Base-by-base conservation (phyloP, 768 basidiomycete genomes). In the Rhodocollybia butyracea region DNA sequence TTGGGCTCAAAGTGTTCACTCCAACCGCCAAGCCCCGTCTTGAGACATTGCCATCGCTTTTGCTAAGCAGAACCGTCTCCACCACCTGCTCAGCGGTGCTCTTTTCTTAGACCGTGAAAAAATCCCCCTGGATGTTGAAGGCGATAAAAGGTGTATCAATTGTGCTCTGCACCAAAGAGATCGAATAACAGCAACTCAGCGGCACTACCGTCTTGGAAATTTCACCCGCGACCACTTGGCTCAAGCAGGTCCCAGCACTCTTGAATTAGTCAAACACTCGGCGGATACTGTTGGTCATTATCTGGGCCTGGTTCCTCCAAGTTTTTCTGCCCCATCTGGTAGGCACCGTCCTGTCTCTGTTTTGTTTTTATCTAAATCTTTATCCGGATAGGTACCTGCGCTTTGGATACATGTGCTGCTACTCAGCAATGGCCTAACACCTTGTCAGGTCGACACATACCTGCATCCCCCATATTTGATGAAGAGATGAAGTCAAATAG, bases 1-100 rank as follows among this genome's bases (percentile, higher is more conserved):
- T 3, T 60, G 65, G 0, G 19, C 40, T 0, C 55, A 57, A 2
- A 65, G 64, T 22, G 52, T 64, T 3, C 60, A 60, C 32, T 55
- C 48, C 15, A 68, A 66, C 29, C 56, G 57, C 0, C 66, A 66
- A 11, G 62, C 67, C 1, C 67, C 65, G 1, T 63, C 61, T 15
- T 31, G 48, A 7, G 67, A 68, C 46, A 66, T 66, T 30, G 64
- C 65, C 0, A 26, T 17, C 0, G 55, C 51, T 12, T 58, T 66
- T 21, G 56, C 57, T 10, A 50, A 31, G 5, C 11, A 11, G 6
- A 51, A 51, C 21, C 48, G 48, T 10, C 11, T 34, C 22, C 31
- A 31, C 5, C 48, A 51, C 27, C 6, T 38, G n/a, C 32, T 51
- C 19, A 31, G 30, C 11, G 30, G 32, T 8, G 48, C 29, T 21